Evolutionary conservation across 257 asterid genomes (phyloP).

Genomic region (Solanum microdontum): DNA sequence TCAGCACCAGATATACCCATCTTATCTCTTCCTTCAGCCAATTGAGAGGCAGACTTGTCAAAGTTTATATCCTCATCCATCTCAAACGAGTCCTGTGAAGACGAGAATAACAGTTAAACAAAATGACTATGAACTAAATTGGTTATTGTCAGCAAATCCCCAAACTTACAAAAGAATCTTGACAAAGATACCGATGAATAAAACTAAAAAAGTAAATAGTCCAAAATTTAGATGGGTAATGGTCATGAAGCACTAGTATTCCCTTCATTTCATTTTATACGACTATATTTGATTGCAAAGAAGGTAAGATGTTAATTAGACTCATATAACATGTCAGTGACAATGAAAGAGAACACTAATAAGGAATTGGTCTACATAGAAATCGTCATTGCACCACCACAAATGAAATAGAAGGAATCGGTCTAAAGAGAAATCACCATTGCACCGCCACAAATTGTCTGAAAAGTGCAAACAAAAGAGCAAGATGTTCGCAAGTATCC

Average conservation of each 20-base stretch:
- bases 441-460: background rate
- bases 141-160: background rate
- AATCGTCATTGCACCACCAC: background rate
- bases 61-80: constrained; percentile 41
- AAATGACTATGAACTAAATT: background rate
- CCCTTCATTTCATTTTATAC: background rate
- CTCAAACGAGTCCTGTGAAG: constrained; percentile 33
- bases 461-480: background rate
- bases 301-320: background rate
- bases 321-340: background rate
- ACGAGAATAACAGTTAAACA: background rate
- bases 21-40: constrained; percentile 17
- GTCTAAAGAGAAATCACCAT: background rate
- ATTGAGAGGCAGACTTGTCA: constrained; percentile 23
- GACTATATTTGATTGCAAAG: background rate
- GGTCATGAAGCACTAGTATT: background rate
- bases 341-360: background rate
- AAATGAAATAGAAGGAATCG: background rate
- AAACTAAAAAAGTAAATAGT: background rate
- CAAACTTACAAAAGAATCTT: background rate
- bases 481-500: background rate
- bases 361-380: background rate
- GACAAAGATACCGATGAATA: background rate
- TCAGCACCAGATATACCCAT: constrained; percentile 10
- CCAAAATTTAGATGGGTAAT: background rate